Evolutionary conservation across 495 filamentous ascomycete genomes (phyloP).

Genomic region (Acidiella bohemica): DNA sequence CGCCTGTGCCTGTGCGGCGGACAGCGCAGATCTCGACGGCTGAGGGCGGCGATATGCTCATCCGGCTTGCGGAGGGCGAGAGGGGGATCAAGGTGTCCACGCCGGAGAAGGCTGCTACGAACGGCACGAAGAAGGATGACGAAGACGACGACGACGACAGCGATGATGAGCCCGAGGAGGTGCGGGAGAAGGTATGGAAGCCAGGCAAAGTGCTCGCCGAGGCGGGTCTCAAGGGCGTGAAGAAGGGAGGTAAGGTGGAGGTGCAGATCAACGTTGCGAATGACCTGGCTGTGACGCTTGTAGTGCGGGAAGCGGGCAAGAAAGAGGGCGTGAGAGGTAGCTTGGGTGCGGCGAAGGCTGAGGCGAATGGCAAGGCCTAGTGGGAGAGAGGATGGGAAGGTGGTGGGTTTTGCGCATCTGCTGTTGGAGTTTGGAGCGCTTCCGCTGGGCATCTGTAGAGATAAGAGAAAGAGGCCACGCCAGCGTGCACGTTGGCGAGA

Average conservation of each 20-base stretch:
- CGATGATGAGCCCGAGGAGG: constrained; percentile 81
- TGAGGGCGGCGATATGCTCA: constrained; percentile 69
- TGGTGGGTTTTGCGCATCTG: too few relatives aligned
- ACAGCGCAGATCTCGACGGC: constrained; percentile 59
- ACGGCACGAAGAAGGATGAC: constrained; percentile 42
- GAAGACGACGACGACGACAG: constrained; percentile 47
- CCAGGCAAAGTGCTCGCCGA: constrained; percentile 73
- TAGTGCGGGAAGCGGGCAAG: constrained; percentile 70
- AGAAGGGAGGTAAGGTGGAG: constrained; percentile 85
- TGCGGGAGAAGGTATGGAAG: constrained; percentile 85
- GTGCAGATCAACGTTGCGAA: constrained; percentile 72
- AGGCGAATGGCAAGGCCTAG: constrained; percentile 11
- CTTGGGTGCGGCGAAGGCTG: constrained; percentile 29
- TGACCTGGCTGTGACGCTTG: constrained; percentile 64
- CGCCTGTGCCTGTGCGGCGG: constrained; percentile 76
- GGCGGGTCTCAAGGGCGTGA: constrained; percentile 64
- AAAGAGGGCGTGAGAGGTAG: constrained; percentile 72
- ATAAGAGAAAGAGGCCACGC: too few relatives aligned
- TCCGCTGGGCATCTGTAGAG: too few relatives aligned
- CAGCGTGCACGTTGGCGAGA: too few relatives aligned
- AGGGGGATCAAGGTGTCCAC: constrained; percentile 83
- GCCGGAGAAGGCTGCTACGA: constrained; percentile 61
- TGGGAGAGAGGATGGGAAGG: not conserved
- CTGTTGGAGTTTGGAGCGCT: too few relatives aligned
- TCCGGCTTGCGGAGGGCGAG: constrained; percentile 74